Evolutionary conservation across 805 yeast species (phyloP).

Genomic region (Starmerella geochares): DNA sequence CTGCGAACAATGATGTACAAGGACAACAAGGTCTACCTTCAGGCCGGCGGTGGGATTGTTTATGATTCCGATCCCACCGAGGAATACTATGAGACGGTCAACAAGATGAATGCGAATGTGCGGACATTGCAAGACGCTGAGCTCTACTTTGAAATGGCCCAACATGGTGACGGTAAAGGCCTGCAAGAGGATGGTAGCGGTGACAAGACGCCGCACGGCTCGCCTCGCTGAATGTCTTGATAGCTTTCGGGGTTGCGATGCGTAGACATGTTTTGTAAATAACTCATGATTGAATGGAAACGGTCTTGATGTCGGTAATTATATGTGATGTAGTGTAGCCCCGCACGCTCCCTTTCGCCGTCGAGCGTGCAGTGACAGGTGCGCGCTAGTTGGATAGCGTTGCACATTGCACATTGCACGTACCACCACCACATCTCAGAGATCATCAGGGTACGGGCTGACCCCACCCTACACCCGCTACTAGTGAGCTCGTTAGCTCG

Average conservation of each 20-base stretch:
- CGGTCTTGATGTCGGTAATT: neutral
- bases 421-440: too few relatives aligned
- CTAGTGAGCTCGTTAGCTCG: neutral
- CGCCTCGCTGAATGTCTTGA: neutral
- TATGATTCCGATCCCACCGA: constrained; percentile 90
- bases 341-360: too few relatives aligned
- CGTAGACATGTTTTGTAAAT: neutral
- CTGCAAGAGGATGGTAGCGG: neutral
- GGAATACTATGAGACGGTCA: constrained; percentile 92
- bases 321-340: too few relatives aligned
- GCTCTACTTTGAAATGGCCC: constrained; percentile 29
- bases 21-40: constrained; percentile 81
- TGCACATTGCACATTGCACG: too few relatives aligned
- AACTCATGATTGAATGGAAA: neutral
- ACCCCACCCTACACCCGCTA: too few relatives aligned
- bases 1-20: constrained; percentile 93
- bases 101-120: constrained; percentile 91
- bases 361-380: too few relatives aligned
- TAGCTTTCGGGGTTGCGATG: too few relatives aligned
- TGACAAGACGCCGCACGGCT: neutral
- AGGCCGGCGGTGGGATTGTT: constrained; percentile 99
- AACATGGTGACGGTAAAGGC: neutral
- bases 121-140: constrained; percentile 90
- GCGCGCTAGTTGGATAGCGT: too few relatives aligned
- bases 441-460: too few relatives aligned